A percentile compares a stretch with the other conserved stretches of the same genome.
These are phyloP conservation scores for Eragrostis tef DNA, from an alignment of 202 grass and related monocot genomes.

Conservation along the genomic window DNA sequence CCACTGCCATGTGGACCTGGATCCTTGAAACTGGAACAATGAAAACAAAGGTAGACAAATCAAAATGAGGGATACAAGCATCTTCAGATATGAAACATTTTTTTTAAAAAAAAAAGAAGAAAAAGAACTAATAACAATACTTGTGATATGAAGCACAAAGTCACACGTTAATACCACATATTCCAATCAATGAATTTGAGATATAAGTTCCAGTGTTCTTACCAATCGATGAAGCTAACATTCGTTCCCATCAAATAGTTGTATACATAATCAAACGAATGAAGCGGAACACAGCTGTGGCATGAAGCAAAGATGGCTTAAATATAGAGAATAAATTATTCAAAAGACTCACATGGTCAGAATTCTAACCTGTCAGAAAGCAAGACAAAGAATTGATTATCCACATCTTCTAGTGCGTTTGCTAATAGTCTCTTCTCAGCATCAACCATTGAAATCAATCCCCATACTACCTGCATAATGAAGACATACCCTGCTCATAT, in stretches of 20 bases:
- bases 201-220: constrained; percentile 48
- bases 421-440: constrained; percentile 96
- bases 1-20: constrained; percentile 96
- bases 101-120: not conserved
- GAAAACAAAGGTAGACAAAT: constrained; percentile 39
- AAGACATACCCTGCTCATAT: constrained; percentile 34
- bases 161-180: constrained; percentile 22
- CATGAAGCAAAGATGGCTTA: constrained; percentile 48
- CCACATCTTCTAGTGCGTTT: constrained; percentile 80
- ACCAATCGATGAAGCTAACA: constrained; percentile 93
- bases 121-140: not conserved
- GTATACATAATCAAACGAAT: constrained; percentile 94
- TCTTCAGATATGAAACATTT: not conserved
- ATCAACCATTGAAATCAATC: constrained; percentile 98
- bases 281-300: constrained; percentile 87
- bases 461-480: constrained; percentile 83
- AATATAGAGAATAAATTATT: constrained; percentile 47
- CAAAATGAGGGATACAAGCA: constrained; percentile 35
- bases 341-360: constrained; percentile 41
- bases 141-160: constrained; percentile 1
- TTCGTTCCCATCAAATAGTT: constrained; percentile 94
- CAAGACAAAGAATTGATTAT: constrained; percentile 97
- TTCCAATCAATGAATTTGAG: constrained; percentile 25
- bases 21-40: constrained; percentile 78
- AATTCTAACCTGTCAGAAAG: constrained; percentile 88